Evolutionary conservation across 139 green algal species (phyloP).

Genomic region (Coelastrella sp.): DNA sequence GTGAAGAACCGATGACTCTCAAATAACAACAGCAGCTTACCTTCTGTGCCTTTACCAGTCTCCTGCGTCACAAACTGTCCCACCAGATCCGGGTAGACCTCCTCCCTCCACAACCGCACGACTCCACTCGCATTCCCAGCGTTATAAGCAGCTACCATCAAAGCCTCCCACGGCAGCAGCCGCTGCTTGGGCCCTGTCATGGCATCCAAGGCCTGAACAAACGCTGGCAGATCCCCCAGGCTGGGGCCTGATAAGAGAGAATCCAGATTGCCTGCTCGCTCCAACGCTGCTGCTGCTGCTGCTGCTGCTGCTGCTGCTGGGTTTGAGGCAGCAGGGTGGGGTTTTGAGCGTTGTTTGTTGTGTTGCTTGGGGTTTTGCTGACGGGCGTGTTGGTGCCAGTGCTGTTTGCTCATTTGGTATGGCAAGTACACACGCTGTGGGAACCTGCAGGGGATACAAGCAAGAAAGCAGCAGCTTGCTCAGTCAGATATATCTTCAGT

Average conservation of each 20-base stretch:
- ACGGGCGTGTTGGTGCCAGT: constrained; percentile 40
- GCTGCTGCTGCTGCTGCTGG: constrained; percentile 22
- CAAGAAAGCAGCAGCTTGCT: too few relatives aligned
- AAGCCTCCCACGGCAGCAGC: constrained; percentile 47
- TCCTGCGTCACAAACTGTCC: background rate
- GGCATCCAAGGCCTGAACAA: constrained; percentile 57
- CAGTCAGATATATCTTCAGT: too few relatives aligned
- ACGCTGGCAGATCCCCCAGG: constrained; percentile 42
- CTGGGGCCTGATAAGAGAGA: constrained; percentile 39
- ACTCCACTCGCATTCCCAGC: constrained; percentile 8
- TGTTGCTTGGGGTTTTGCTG: background rate
- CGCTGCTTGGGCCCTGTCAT: constrained; percentile 62
- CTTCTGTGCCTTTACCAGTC: too few relatives aligned
- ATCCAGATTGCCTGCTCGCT: constrained; percentile 14
- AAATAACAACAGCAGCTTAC: too few relatives aligned
- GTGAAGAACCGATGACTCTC: too few relatives aligned
- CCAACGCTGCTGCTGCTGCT: background rate
- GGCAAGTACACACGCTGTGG: constrained; percentile 70
- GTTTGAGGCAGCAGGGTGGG: background rate
- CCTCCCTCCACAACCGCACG: constrained; percentile 47
- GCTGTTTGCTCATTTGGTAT: constrained; percentile 52
- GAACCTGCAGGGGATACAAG: constrained; percentile 23
- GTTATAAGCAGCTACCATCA: constrained; percentile 1
- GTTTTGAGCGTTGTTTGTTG: background rate
- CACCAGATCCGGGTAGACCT: constrained; percentile 61